Evolutionary conservation across 2,329 filamentous ascomycete genomes (phyloP), one percentile per base, ranked within the genome.

Genomic region (Capronia epimyces): DNA sequence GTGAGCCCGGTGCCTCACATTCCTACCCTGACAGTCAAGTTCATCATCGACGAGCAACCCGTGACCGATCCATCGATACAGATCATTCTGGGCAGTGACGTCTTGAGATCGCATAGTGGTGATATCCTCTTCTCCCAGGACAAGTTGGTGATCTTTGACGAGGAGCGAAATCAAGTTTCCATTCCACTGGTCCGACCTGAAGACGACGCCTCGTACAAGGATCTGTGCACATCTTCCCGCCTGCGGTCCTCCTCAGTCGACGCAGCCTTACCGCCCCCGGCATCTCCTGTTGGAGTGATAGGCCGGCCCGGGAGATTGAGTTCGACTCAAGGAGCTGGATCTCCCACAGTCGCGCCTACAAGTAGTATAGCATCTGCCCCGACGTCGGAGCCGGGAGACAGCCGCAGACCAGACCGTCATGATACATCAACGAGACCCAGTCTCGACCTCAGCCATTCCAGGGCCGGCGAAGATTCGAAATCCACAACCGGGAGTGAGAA

Each of bases 121-220:
- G 93, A 97, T 66, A 78, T 98, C 9, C 72, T 97, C 18, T 88
- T 98, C 62, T 97, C 93, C 0, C 87, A 90, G 58, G 95, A 95
- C 64, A 85, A 86, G 57, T 81, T 98, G 74, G 86, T 86, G 0
- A 75, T 97, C 22, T 90, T 89, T 60, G 88, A 94, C 60, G 86
- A 89, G 64, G 88, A 95, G 52, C 80, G 86, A 40, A 89, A 87
- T 66, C 93, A 91, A 63, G 75, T 97, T 10, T 89, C 87, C 13
- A 84, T 98, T 27, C 93, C 93, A 1, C 86, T 98, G 59, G 89
- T 95, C 34, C 82, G 93, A 22, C 93, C 93, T 0, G 93, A 97
- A 67, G 85, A 95, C 62, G 89, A 95, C 50, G 76, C 74, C 2
- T 71, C 82, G 0, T 97, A 94, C 72, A 93, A 86, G 62, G 80